A percentile compares a stretch with the other conserved stretches of the same genome.
Conservation (phyloP, 2,329 filamentous ascomycete species). For the Biscogniauxia mediterranea region DNA sequence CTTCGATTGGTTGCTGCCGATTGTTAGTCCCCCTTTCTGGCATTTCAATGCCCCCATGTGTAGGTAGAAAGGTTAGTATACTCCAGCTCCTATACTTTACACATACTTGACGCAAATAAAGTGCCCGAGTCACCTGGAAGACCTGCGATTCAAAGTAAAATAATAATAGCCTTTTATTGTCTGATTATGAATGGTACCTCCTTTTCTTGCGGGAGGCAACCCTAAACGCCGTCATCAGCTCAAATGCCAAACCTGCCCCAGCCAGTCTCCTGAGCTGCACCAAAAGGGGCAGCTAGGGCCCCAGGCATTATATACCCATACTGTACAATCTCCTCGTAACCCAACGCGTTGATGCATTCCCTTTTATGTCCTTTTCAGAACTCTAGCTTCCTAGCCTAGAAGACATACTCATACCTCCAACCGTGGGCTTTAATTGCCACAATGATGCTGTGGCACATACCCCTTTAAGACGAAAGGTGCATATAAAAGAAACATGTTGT, state of each 20-base stretch:
- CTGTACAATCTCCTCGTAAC: constrained; percentile 14
- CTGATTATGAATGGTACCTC: neutral
- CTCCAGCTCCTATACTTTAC: no score
- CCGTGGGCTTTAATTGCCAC: neutral
- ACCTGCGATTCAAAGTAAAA: neutral
- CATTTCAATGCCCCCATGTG: no score
- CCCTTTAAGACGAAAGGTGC: neutral
- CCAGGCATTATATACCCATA: constrained; percentile 3
- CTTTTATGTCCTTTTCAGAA: constrained; percentile 1
- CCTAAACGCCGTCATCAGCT: neutral
- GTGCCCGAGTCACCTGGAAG: no score
- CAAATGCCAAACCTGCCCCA: neutral
- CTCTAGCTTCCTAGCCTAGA: neutral
- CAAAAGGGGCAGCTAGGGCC: neutral
- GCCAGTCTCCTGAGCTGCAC: neutral
- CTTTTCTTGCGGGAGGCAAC: neutral
- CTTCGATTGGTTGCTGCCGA: neutral
- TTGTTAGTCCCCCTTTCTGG: constrained; percentile 1
- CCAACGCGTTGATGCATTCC: constrained; percentile 8
- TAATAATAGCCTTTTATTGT: neutral
- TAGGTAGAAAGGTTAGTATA: no score
- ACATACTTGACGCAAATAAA: no score
- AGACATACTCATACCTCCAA: neutral
- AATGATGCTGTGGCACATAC: neutral
- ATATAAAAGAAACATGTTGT: neutral